Percentiles rank a stretch among this genome's conserved stretches.
Conservation (phyloP, 306 rosid species). For the Styphnolobium japonicum region DNA sequence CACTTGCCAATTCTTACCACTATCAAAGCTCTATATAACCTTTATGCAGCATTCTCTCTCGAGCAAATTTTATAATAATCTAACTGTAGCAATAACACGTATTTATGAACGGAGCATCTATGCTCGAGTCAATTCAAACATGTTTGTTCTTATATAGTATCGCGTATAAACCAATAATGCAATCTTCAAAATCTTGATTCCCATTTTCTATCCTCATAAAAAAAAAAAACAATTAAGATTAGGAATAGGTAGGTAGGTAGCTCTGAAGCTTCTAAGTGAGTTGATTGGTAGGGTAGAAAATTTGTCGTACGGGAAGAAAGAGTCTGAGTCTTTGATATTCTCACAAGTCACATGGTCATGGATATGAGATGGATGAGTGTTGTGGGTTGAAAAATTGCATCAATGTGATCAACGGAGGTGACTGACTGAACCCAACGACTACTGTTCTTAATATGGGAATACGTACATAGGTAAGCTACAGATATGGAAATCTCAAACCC, state of each 20-base stretch:
- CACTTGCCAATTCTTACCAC: no score
- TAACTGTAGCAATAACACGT: not conserved
- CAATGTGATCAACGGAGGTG: not conserved
- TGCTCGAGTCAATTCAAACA: not conserved
- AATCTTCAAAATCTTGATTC: not conserved
- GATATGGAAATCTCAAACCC: not conserved
- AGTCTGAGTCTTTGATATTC: not conserved
- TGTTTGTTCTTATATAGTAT: not conserved
- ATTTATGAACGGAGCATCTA: not conserved
- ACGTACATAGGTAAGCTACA: not conserved
- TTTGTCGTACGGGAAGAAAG: not conserved
- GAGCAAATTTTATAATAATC: no score
- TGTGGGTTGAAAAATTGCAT: not conserved
- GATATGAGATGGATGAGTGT: not conserved
- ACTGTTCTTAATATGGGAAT: not conserved
- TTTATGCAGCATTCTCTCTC: no score
- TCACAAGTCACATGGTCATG: not conserved
- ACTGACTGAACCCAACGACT: not conserved
- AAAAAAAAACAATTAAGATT: not conserved
- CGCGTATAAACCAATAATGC: not conserved
- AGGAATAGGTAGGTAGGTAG: not conserved
- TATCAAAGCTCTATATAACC: no score
- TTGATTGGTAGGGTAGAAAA: not conserved
- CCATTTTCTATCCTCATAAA: not conserved
- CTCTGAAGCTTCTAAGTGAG: not conserved